Base-by-base conservation (phyloP, 805 yeast species). In the Starmerella geochares region DNA sequence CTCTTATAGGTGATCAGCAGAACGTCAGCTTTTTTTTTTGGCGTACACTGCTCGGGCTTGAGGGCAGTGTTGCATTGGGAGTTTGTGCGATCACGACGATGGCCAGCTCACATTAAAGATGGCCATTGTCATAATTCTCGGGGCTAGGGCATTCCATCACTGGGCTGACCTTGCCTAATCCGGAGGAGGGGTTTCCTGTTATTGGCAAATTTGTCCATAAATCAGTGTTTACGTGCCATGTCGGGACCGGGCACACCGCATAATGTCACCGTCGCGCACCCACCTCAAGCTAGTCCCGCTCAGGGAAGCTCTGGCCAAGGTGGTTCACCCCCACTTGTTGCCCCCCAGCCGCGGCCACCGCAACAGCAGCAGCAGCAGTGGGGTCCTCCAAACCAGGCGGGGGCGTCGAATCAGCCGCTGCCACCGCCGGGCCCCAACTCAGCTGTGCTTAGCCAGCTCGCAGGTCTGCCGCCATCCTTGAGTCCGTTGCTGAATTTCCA, bases 151-250 rank as follows among this genome's bases (percentile, higher is more conserved):
- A 25, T 3, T 24, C 16, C 33, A 19, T 25, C 44, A 27, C 44
- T 25, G 33, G 44, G n/a, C 33, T 16, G 17, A 27, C 44, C 24
- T 40, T 40, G 44, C 44, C 44, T 40, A 40, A 40, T 40, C 44
- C 44, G 44, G 44, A 25, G 44, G 44, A 40, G 44, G 42, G 44
- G 33, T 40, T 40, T 40, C 33, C 44, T 40, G 31, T 40, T 40
- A 40, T 40, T 40, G 44, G 44, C 44, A 40, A 40, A 40, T 17
- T 27, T 17, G 44, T 14, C 32, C 33, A 27, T 3, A 16, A 10
- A 17, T 5, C 33, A 4, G 44, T 17, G 44, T 27, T 40, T 27
- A 14, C 7, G 24, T n/a, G 24, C 33, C 9, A 40, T 40, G 44
- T 14, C 33, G 33, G 33, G 31, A 8, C 44, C 44, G 24, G 24